These are phyloP conservation scores for Mytilinidion resinicola DNA, from an alignment of 495 filamentous ascomycete genomes.

Conservation along the genomic window DNA sequence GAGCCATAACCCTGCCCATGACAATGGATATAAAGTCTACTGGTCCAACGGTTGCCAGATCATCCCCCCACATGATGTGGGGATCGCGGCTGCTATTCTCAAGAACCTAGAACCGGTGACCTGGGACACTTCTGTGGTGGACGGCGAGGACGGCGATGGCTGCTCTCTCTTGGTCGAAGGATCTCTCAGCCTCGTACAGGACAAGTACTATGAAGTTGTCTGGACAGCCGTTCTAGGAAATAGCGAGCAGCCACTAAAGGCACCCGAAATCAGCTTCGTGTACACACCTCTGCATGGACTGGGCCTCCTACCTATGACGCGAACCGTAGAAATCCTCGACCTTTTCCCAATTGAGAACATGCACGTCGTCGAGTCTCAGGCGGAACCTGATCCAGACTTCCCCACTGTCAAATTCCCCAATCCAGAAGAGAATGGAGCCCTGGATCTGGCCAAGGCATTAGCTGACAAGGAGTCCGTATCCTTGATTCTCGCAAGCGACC, in stretches of 20 bases:
- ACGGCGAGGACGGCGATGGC: constrained; percentile 22
- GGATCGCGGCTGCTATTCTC: constrained; percentile 56
- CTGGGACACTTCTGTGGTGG: constrained; percentile 46
- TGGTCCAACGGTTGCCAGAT: constrained; percentile 66
- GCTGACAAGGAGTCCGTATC: constrained; percentile 46
- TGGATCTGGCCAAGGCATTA: constrained; percentile 55
- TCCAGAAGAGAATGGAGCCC: constrained; percentile 62
- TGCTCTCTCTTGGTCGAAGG: constrained; percentile 38
- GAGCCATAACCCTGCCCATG: constrained; percentile 62
- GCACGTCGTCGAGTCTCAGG: constrained; percentile 35
- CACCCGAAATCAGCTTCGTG: constrained; percentile 42
- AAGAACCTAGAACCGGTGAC: constrained; percentile 49
- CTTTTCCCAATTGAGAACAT: constrained; percentile 28
- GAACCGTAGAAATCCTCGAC: constrained; percentile 43
- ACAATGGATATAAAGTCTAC: constrained; percentile 74
- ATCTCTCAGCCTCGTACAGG: constrained; percentile 32
- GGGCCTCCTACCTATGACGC: constrained; percentile 47
- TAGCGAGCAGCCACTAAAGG: background rate
- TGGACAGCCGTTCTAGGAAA: constrained; percentile 8
- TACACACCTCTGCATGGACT: constrained; percentile 71
- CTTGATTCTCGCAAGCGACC: constrained; percentile 61
- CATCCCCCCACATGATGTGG: constrained; percentile 56
- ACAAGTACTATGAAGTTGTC: constrained; percentile 30
- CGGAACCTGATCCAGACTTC: constrained; percentile 59
- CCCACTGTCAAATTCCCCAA: constrained; percentile 67